Base-by-base conservation (phyloP, 352 stramenopile genomes). In the Pythium folliculosum region DNA sequence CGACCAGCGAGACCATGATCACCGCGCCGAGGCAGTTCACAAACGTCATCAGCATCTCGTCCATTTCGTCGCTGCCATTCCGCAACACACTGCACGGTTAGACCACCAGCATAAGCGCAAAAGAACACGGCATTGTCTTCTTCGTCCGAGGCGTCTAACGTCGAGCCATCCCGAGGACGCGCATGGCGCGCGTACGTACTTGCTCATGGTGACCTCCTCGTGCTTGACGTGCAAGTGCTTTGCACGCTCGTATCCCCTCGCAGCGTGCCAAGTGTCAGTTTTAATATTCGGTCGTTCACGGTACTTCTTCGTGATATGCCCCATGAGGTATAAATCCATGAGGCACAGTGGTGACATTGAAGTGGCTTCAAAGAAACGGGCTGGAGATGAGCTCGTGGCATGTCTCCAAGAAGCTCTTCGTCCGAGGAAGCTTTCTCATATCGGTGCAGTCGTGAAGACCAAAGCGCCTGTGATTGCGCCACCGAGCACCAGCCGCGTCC, bases 1-100 rank as follows among this genome's bases (percentile, higher is more conserved):
- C 84, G 43, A 96, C 87, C 23, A 96, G 75, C 35, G 86, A 94
- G 23, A 96, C 74, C 85, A 94, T 96, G 75, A 96, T 94, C 17
- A 91, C 79, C 13, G 88, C 82, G 60, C 88, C 88, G 44, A 96
- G 76, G 68, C 78, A 90, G 77, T 96, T 96, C 51, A 96, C 88
- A 72, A 96, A 96, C 47, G 79, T 84, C 88, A 96, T 96, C 48
- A 96, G 72, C 70, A 81, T 81, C 44, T 83, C 65, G 61, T 96
- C 88, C 86, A 96, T 95, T 75, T 95, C 85, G 56, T 95, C 76
- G 76, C 88, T 96, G 64, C 27, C n/a, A 22, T 21, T 50, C 19
- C 55, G 53, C 38, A 14, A 23, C 21, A 63, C 21, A 50, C 38
- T 4, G n/a, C 37, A 10, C 55, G 38, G 23, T 59, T 50, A 61